A percentile compares a stretch with the other conserved stretches of the same genome.
phyloP scores from a whole-genome alignment of 202 grass and related monocot genomes.

The Digitaria exilis region DNA sequence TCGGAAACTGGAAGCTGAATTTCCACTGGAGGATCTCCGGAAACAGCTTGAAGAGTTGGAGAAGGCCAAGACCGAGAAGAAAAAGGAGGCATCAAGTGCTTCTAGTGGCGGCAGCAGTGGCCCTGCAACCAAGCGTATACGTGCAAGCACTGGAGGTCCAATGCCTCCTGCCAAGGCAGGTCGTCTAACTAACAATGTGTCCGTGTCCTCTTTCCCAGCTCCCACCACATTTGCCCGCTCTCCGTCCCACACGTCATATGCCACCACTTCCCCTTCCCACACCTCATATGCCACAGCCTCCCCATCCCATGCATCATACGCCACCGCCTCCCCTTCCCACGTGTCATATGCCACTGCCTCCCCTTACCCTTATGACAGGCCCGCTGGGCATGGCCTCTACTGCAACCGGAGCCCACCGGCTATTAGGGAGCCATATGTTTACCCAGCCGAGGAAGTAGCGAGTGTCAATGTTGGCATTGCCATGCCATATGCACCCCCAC shows the following conservation, averaged over 20 bases:
- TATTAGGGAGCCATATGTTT: constrained; percentile 77
- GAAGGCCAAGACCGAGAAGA: constrained; percentile 87
- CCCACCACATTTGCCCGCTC: constrained; percentile 54
- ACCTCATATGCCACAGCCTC: constrained; percentile 38
- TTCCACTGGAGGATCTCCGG: constrained; percentile 64
- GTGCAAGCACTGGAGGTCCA: constrained; percentile 71
- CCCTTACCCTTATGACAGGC: constrained; percentile 57
- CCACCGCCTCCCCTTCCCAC: constrained; percentile 33
- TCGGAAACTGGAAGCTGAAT: constrained; percentile 77
- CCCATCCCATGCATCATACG: constrained; percentile 46
- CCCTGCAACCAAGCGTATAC: constrained; percentile 83
- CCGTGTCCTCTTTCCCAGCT: constrained; percentile 56
- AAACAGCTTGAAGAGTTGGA: constrained; percentile 86
- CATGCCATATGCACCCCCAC: constrained; percentile 65
- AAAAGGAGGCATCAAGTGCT: constrained; percentile 65
- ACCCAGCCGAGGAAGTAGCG: constrained; percentile 61
- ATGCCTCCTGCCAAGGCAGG: constrained; percentile 92
- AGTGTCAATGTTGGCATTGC: constrained; percentile 49
- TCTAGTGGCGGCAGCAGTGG: constrained; percentile 52
- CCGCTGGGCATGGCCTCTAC: constrained; percentile 56
- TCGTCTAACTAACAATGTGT: constrained; percentile 67
- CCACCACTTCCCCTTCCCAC: constrained; percentile 36
- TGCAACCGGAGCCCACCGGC: constrained; percentile 67
- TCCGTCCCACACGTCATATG: constrained; percentile 44
- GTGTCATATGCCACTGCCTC: constrained; percentile 30